Base-by-base conservation (phyloP, 805 yeast species). In the Nakazawaea pomicola region DNA sequence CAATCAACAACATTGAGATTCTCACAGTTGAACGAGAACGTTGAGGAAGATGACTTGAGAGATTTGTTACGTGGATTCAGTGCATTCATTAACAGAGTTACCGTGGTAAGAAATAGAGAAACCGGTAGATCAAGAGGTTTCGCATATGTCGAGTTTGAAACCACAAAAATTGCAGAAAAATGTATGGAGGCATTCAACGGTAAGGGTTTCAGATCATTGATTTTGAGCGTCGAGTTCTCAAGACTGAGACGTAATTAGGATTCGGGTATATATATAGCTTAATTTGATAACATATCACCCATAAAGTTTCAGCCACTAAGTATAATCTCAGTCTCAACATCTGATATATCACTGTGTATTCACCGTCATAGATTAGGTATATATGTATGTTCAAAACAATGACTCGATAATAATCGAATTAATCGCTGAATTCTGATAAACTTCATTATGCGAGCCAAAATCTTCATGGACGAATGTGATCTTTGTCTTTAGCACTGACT, bases 121-220 rank as follows among this genome's bases (percentile, higher is more conserved):
- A 93, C 98, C 20, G 93, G 95, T 50, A 83, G 82, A 64, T 85
- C 96, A 33, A 84, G 88, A 68, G 99, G 99, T 58, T 80, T 91
- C 64, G 98, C 98, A 5, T 93, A 87, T 64, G 95, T 90, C 50
- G 82, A 91, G 46, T 85, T 85, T 61, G 76, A 73, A 45, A 73
- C 80, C 43, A 78, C 78, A 57, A 61, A 64, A 44, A 68, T 67
- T 51, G 99, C 98, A 33, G 81, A 84, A 64, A 62, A 60, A 50
- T 98, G 96, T 39, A 69, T 83, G 65, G 80, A 83, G 48, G 60
- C 60, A 48, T 74, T 89, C 64, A 74, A 93, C 62, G 96, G 97
- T 56, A 83, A 79, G 70, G 96, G 97, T 74, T 84, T 83, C 75
- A 85, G 83, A 76, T 84, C 82, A 56, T 73, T 91, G 76, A 89